Base-by-base conservation (phyloP, 495 filamentous ascomycete genomes). In the Articulospora tetracladia region DNA sequence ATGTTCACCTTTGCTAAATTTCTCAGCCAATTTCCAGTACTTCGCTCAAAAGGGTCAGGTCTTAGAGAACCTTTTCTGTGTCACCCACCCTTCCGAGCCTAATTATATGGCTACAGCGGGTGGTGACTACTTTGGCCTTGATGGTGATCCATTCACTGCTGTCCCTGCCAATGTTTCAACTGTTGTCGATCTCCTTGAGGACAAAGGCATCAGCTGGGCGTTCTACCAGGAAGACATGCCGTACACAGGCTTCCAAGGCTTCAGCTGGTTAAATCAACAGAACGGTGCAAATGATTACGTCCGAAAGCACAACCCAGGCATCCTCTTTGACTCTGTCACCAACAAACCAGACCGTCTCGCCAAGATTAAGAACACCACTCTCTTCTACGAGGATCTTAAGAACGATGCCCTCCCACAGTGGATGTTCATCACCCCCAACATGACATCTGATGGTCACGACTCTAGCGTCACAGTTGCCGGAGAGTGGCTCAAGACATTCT, bases 391-490 rank as follows among this genome's bases (percentile, higher is more conserved):
- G 24, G 87, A 90, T 57, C 70, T 89, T 24, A 71, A 77, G 55
- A 70, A 76, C 54, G 66, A 82, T 49, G 76, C 72, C 24, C 77
- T 91, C 11, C 87, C 87, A 13, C 88, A 91, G 50, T 88, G 84
- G 83, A 79, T 83, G 64, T 90, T 90, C 70, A 82, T 90, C 58
- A 91, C 87, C 17, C 88, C 88, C 15, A 90, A 90, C 75, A 89
- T 91, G 87, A 82, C 74, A 3, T 74, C 71, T 60, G 79, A 86
- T 67, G 88, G 81, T 24, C 87, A 92, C 65, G 87, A 92, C 69
- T 84, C 80, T 53, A 75, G 79, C 69, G 78, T 91, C 56, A 83
- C 79, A 28, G 76, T 82, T 56, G 83, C 84, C 4, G 83, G 81
- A 3, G 63, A 66, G 4, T 91, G 83, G 83, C 73, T 82, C 3